These are phyloP conservation scores for Helotiales sp. DNA, from an alignment of 2,329 filamentous ascomycete species.

Conservation along the genomic window DNA sequence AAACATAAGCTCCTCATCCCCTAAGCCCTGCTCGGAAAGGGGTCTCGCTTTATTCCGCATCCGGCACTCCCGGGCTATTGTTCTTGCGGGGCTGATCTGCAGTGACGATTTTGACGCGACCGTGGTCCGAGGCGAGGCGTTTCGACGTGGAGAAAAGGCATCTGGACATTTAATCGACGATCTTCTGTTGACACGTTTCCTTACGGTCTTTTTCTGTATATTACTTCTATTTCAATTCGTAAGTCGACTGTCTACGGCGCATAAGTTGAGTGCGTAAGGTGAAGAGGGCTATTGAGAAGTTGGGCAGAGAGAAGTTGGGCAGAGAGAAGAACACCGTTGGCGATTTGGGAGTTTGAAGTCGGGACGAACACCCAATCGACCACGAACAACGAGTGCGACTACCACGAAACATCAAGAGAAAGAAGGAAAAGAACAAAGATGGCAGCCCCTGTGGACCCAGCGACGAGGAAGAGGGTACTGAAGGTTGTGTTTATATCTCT, in stretches of 20 bases:
- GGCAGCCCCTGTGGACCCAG: conserved; percentile 46
- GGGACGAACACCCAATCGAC: no score
- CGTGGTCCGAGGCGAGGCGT: background rate
- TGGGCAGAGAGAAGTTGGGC: background rate
- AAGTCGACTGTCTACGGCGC: background rate
- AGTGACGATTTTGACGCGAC: background rate
- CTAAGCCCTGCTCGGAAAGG: background rate
- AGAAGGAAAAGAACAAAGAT: conserved; percentile 15
- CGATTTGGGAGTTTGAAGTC: background rate
- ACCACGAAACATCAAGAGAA: background rate
- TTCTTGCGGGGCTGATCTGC: background rate
- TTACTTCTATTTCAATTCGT: background rate
- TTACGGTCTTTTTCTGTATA: background rate
- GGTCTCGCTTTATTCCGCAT: background rate
- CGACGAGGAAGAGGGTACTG: conserved; percentile 75
- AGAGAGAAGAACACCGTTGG: background rate
- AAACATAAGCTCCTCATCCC: conserved; percentile 2
- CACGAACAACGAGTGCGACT: no score
- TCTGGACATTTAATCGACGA: background rate
- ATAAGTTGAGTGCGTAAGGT: background rate
- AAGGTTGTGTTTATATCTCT: conserved; percentile 87
- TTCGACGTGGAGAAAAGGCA: background rate
- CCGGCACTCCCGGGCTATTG: background rate
- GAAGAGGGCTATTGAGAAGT: background rate
- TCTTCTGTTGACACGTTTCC: background rate